Base-by-base conservation (phyloP, 2,329 filamentous ascomycete species). In the Aspergillus novoparasiticus region DNA sequence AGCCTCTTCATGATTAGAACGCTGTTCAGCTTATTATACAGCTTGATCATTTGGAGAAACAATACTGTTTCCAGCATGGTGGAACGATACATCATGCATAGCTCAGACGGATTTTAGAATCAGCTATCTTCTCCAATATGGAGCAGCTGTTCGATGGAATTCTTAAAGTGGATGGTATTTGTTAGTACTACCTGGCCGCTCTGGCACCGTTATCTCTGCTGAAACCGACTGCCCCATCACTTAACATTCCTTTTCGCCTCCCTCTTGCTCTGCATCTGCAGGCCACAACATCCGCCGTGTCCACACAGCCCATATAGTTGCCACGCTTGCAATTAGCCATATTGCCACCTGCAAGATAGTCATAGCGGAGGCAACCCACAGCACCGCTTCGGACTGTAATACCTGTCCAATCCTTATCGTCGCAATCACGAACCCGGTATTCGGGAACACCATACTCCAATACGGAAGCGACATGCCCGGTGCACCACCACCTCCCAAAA, bases 401-500 rank as follows among this genome's bases (percentile, higher is more conserved):
- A 70, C 69, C 58, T 76, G 73, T 16, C 77, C 78, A 43, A 80
- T 78, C 8, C 70, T 71, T 51, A 79, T 79, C 4, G 78, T 80
- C n/a, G 78, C 78, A n/a, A 81, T 73, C 56, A 77, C 72, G 58
- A 80, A 80, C 23, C 78, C 79, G 8, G 76, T 76, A 66, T 80
- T 80, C 1, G 79, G 79, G 64, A 80, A 81, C 0, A 81, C 77
- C 59, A 69, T 69, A 23, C 64, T 59, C 69, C 69, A 71, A 59
- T 66, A 71, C 11, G 57, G 50, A 19, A 69, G 26, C 8, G 50
- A 63, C 58, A 64, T 67, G 28, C 23, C 16, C 14, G 58, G 30
- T 16, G 54, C 43, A 12, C 56, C 53, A n/a, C 34, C 2, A n/a
- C 62, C 56, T 23, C 60, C 45, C 81, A n/a, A 34, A 21, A 4